Evolutionary conservation across 305 asterid genomes (phyloP).

Genomic region (Fraxinus baroniana): DNA sequence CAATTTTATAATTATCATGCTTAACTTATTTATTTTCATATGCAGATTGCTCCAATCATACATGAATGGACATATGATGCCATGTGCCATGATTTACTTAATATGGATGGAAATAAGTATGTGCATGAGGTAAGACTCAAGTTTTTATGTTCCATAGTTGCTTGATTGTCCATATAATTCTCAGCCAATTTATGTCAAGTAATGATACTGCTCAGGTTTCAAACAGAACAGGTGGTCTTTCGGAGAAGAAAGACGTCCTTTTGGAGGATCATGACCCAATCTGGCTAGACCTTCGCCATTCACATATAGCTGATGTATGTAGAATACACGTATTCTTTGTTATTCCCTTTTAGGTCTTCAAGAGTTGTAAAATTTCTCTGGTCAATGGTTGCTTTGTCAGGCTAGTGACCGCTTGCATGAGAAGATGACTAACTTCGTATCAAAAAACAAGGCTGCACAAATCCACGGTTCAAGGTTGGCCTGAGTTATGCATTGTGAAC

Average conservation of each 20-base stretch:
- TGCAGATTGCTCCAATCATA: constrained; percentile 92
- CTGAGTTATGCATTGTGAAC: constrained; percentile 22
- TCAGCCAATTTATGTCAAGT: constrained; percentile 10
- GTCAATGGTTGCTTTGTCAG: constrained; percentile 52
- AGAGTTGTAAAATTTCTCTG: constrained; percentile 23
- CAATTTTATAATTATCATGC: constrained; percentile 1
- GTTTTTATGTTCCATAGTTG: constrained; percentile 14
- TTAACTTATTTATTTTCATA: constrained; percentile 17
- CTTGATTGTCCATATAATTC: constrained; percentile 16
- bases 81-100: constrained; percentile 93
- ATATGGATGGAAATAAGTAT: constrained; percentile 97
- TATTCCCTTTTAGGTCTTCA: constrained; percentile 5
- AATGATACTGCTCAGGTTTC: constrained; percentile 63
- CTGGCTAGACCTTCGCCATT: constrained; percentile 98
- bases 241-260: constrained; percentile 97
- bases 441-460: constrained; percentile 97
- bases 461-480: constrained; percentile 89
- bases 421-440: constrained; percentile 90
- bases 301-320: constrained; percentile 97
- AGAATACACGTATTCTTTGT: constrained; percentile 21
- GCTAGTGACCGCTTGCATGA: constrained; percentile 90
- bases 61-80: constrained; percentile 99
- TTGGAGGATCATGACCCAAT: constrained; percentile 98
- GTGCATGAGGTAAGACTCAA: constrained; percentile 73
- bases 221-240: constrained; percentile 68